These are phyloP conservation scores for Ogataea kodamae DNA, from an alignment of 805 yeast genomes.

Conservation along the genomic window DNA sequence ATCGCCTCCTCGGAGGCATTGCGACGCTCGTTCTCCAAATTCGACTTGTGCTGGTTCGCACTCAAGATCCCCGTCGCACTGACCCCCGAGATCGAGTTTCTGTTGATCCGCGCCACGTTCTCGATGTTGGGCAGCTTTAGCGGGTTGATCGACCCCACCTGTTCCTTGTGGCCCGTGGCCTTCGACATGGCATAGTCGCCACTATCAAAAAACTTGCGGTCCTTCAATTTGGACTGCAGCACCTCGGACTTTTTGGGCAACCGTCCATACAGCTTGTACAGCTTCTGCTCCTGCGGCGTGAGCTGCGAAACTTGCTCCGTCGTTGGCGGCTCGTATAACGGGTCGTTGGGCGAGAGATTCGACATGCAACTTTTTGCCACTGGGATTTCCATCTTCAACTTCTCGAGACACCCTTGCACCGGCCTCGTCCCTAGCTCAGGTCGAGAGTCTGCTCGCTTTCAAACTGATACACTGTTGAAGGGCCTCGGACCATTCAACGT, in stretches of 20 bases:
- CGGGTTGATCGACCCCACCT: slow-evolving; percentile 32
- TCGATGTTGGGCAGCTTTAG: slow-evolving; percentile 54
- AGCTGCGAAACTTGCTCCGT: slow-evolving; percentile 51
- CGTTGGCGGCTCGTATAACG: slow-evolving; percentile 41
- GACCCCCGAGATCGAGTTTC: slow-evolving; percentile 55
- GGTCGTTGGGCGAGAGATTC: slow-evolving; percentile 40
- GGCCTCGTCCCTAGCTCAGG: too few relatives aligned
- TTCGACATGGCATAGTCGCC: slow-evolving; percentile 90
- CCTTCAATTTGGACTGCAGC: slow-evolving; percentile 71
- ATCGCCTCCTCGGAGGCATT: slow-evolving; percentile 23
- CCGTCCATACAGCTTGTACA: slow-evolving; percentile 80
- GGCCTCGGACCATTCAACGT: background rate
- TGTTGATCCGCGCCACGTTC: slow-evolving; percentile 55
- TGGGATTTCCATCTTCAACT: too few relatives aligned
- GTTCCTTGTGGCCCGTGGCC: slow-evolving; percentile 46
- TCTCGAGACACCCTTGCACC: too few relatives aligned
- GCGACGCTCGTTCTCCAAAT: slow-evolving; percentile 51
- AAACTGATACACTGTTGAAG: too few relatives aligned
- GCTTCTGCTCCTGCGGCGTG: slow-evolving; percentile 74
- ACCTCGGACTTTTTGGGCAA: slow-evolving; percentile 79
- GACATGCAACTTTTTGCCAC: too few relatives aligned
- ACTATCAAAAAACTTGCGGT: slow-evolving; percentile 87
- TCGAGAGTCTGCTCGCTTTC: slow-evolving; percentile 3
- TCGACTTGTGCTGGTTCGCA: slow-evolving; percentile 52
- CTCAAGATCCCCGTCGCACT: slow-evolving; percentile 32